phyloP scores from a whole-genome alignment of 352 stramenopile genomes.

The Phytophthora fragariaefolia region DNA sequence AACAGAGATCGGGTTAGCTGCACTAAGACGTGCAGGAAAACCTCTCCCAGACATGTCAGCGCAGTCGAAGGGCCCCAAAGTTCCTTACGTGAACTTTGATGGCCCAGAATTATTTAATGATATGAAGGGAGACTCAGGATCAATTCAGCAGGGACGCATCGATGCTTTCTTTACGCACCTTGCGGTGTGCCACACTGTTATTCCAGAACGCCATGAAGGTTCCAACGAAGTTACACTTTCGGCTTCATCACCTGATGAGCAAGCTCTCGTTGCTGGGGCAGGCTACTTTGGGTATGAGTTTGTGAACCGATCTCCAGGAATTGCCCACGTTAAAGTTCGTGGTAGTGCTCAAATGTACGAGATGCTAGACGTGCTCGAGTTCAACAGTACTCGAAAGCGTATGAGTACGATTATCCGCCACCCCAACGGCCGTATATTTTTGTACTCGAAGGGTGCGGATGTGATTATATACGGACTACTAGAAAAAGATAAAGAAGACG shows the following conservation, averaged over 20 bases:
- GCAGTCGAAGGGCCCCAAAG: slow-evolving; percentile 30
- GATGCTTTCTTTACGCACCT: slow-evolving; percentile 88
- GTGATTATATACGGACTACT: slow-evolving; percentile 70
- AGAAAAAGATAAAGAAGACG: slow-evolving; percentile 37
- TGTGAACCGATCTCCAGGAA: slow-evolving; percentile 64
- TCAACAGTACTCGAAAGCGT: slow-evolving; percentile 93
- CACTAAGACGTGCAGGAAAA: slow-evolving; percentile 66
- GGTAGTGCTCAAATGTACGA: slow-evolving; percentile 58
- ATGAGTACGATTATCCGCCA: slow-evolving; percentile 93
- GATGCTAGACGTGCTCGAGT: slow-evolving; percentile 91
- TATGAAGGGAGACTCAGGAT: slow-evolving; percentile 62
- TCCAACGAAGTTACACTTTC: slow-evolving; percentile 70
- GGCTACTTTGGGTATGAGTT: slow-evolving; percentile 82
- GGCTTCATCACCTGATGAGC: slow-evolving; percentile 86
- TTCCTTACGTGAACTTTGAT: slow-evolving; percentile 85
- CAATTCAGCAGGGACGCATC: slow-evolving; percentile 57
- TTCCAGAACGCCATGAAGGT: slow-evolving; percentile 93
- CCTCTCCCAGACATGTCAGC: slow-evolving; percentile 45
- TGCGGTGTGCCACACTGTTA: slow-evolving; percentile 96
- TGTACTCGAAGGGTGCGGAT: slow-evolving; percentile 83
- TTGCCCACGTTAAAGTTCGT: slow-evolving; percentile 57
- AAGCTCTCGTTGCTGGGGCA: slow-evolving; percentile 84
- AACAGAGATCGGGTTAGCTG: slow-evolving; percentile 80
- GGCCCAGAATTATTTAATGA: slow-evolving; percentile 69
- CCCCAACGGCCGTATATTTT: slow-evolving; percentile 59